Conservation (phyloP, 306 rosid species). For the Vigna angularis region DNA sequence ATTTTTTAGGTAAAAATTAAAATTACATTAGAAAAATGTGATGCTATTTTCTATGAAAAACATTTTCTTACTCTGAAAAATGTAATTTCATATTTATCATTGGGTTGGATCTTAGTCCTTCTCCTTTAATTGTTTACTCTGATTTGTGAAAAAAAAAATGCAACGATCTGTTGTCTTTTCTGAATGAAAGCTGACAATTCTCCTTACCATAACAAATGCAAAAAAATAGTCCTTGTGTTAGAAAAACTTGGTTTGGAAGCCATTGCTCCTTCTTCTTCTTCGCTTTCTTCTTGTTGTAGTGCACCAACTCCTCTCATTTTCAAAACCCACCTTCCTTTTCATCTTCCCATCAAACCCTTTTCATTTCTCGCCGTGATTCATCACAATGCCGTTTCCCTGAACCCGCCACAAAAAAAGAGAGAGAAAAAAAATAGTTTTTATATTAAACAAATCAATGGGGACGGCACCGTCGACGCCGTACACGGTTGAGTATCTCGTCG, state of each 20-base stretch:
- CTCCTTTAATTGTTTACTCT: not conserved
- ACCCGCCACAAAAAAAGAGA: conserved; percentile 1
- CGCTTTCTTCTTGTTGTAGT: too few relatives aligned
- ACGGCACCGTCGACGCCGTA: conserved; percentile 73
- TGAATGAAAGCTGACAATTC: not conserved
- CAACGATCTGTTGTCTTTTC: not conserved
- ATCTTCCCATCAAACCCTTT: conserved; percentile 43
- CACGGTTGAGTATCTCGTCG: conserved; percentile 73
- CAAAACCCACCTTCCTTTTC: conserved; percentile 37
- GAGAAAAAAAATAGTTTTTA: conserved; percentile 11
- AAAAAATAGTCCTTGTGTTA: not conserved
- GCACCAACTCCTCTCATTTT: conserved; percentile 14
- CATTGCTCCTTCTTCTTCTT: conserved; percentile 1
- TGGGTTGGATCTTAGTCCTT: not conserved
- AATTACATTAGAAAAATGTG: too few relatives aligned
- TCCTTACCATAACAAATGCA: not conserved
- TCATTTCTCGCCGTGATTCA: not conserved
- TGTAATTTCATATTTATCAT: too few relatives aligned
- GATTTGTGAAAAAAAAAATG: not conserved
- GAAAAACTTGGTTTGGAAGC: not conserved
- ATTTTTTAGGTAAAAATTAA: too few relatives aligned
- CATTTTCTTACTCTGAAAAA: too few relatives aligned
- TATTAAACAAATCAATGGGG: conserved; percentile 55
- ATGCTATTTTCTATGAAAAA: too few relatives aligned
- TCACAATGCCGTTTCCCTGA: conserved; percentile 49